Evolutionary conservation across 352 stramenopile species (phyloP).

Genomic region (Phytophthora macrochlamydospora): DNA sequence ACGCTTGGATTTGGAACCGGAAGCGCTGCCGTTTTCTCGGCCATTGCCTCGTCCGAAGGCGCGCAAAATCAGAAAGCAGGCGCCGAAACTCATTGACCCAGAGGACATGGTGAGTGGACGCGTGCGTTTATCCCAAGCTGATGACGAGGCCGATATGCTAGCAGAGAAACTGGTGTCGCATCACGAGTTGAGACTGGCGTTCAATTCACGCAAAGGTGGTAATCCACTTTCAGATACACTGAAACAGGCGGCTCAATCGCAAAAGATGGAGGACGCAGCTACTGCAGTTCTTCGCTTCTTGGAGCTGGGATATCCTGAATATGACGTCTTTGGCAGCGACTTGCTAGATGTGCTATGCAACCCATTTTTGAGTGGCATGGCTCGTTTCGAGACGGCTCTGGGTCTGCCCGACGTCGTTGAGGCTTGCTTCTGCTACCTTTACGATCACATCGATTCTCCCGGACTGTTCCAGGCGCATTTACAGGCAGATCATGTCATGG

Average conservation of each 20-base stretch:
- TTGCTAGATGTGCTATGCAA: conserved; percentile 84
- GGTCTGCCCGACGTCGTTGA: conserved; percentile 82
- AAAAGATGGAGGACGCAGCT: conserved; percentile 73
- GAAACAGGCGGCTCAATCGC: conserved; percentile 55
- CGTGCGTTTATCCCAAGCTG: conserved; percentile 69
- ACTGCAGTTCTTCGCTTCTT: conserved; percentile 80
- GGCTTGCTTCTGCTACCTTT: conserved; percentile 81
- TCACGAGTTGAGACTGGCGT: conserved; percentile 71
- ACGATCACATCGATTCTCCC: conserved; percentile 74
- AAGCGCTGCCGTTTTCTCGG: conserved; percentile 77
- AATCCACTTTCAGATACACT: conserved; percentile 81
- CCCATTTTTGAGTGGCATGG: conserved; percentile 84
- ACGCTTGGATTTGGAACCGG: conserved; percentile 63
- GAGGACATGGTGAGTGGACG: conserved; percentile 83
- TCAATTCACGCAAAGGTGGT: conserved; percentile 73
- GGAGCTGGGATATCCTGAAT: conserved; percentile 85
- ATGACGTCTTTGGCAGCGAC: conserved; percentile 81
- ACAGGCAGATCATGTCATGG: conserved; percentile 75
- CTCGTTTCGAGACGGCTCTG: conserved; percentile 83
- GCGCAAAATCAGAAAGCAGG: conserved; percentile 55
- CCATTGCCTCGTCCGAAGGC: conserved; percentile 56
- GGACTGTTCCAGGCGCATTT: conserved; percentile 85
- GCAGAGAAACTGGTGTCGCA: conserved; percentile 80
- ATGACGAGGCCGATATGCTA: conserved; percentile 68
- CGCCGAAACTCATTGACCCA: conserved; percentile 79